Evolutionary conservation across 345 rosid species (phyloP).

Genomic region (Crucihimalaya himalaica): DNA sequence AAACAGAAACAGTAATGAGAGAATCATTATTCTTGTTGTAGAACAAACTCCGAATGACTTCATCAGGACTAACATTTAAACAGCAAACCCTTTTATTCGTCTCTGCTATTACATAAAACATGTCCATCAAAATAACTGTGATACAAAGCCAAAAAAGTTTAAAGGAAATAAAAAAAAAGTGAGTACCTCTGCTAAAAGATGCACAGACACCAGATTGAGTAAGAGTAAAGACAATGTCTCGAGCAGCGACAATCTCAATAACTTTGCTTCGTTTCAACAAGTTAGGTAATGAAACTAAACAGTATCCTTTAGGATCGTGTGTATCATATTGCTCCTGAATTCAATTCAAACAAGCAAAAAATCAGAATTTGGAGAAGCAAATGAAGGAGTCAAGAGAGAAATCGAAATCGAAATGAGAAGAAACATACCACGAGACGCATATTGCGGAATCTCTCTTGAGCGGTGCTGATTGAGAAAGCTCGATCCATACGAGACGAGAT

Average conservation of each 20-base stretch:
- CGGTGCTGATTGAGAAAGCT: slow-evolving; percentile 72
- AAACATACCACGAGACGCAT: slow-evolving; percentile 60
- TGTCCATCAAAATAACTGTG: slow-evolving; percentile 46
- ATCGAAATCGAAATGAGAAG: not conserved
- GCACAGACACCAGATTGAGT: slow-evolving; percentile 90
- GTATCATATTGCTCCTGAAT: slow-evolving; percentile 85
- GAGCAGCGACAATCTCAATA: slow-evolving; percentile 88
- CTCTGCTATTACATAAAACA: slow-evolving; percentile 46
- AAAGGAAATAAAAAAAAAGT: not conserved
- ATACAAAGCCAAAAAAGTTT: not conserved
- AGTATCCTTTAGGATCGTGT: slow-evolving; percentile 81
- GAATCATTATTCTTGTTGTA: slow-evolving; percentile 92
- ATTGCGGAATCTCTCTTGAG: slow-evolving; percentile 86
- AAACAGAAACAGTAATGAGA: slow-evolving; percentile 88
- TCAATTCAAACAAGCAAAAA: not conserved
- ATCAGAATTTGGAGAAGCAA: not conserved
- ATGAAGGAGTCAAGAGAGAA: not conserved
- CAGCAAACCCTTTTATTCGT: slow-evolving; percentile 78
- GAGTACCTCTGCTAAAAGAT: slow-evolving; percentile 79
- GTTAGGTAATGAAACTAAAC: slow-evolving; percentile 62
- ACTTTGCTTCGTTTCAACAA: slow-evolving; percentile 80
- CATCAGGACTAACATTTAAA: slow-evolving; percentile 80
- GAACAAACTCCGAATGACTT: slow-evolving; percentile 80
- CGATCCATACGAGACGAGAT: slow-evolving; percentile 76
- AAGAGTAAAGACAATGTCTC: slow-evolving; percentile 84